Base-by-base conservation (phyloP, 1,284 basidiomycete species). In the Ceratobasidium sp. region DNA sequence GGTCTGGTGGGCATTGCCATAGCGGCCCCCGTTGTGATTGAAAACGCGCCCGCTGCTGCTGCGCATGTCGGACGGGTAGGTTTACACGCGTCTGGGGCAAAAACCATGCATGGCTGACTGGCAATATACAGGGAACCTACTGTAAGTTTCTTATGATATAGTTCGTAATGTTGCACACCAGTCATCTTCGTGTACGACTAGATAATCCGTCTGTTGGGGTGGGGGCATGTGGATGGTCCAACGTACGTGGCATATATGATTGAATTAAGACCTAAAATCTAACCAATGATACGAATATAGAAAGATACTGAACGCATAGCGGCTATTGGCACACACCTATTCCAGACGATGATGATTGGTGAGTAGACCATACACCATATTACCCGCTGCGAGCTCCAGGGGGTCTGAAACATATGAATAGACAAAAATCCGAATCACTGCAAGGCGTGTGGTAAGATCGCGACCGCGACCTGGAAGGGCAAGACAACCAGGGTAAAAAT, bases 181-280 rank as follows among this genome's bases (percentile, higher is more conserved):
- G n/a, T 11, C 0, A 46, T n/a, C 11, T n/a, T 19, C 8, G 16
- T 9, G 22, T 49, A 46, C 31, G 6, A 34, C n/a, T 14, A 65
- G 27, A 65, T 22, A 16, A 16, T 13, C 46, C 43, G 16, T n/a
- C 37, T 39, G 37, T 8, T 4, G 48, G 48, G 13, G 27, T 16
- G 11, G 63, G 63, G 19, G 63, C 63, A 27, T 65, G 63, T 19
- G 63, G 63, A 19, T 51, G 27, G 39, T 48, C 22, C 63, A 65
- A 65, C 46, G 63, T 65, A 37, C 48, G 63, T 51, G 11, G 31
- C 31, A 6, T 34, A 6, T 34, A 34, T 34, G 6, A 34, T 34
- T 34, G 2, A 34, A 34, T 34, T 34, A 6, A 6, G 31, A 34
- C 31, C n/a, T n/a, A n/a, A n/a, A n/a, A 34, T 6, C 31, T 34